These are phyloP conservation scores for Mycena maculata DNA, from an alignment of 768 basidiomycete species.

Conservation along the genomic window DNA sequence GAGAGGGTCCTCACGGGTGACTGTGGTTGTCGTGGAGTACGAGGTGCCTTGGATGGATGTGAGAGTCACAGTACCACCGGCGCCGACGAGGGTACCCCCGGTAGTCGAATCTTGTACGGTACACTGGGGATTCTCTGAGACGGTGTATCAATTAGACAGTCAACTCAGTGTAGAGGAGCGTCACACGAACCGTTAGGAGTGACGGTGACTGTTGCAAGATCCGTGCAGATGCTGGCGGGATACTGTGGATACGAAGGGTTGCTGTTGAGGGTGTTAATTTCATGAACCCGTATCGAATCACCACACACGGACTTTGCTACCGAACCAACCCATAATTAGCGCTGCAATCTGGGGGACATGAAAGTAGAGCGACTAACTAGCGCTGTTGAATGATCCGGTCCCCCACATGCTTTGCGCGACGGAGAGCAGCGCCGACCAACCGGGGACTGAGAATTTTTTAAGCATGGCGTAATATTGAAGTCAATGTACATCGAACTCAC, in stretches of 20 bases:
- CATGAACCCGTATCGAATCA: no score
- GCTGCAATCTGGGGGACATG: background rate
- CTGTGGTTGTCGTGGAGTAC: background rate
- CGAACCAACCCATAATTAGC: background rate
- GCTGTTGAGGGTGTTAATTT: background rate
- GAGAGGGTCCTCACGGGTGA: background rate
- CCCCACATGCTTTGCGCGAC: background rate
- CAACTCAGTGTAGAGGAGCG: no score
- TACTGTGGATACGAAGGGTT: background rate
- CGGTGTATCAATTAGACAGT: no score
- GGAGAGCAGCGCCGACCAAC: background rate
- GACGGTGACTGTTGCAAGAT: background rate
- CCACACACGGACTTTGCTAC: background rate
- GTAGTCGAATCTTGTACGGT: background rate
- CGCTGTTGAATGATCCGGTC: background rate
- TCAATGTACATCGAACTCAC: background rate
- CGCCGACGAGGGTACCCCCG: background rate
- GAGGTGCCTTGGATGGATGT: background rate
- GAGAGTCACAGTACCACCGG: constrained; percentile 2
- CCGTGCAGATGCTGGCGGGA: constrained; percentile 5
- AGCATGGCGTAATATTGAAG: background rate
- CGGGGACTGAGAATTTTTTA: background rate
- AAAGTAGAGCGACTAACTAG: background rate
- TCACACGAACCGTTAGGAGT: background rate
- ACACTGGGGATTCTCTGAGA: background rate